These are phyloP conservation scores for Dendrobium chrysotoxum DNA, from an alignment of 106 monocot species.

Conservation along the genomic window DNA sequence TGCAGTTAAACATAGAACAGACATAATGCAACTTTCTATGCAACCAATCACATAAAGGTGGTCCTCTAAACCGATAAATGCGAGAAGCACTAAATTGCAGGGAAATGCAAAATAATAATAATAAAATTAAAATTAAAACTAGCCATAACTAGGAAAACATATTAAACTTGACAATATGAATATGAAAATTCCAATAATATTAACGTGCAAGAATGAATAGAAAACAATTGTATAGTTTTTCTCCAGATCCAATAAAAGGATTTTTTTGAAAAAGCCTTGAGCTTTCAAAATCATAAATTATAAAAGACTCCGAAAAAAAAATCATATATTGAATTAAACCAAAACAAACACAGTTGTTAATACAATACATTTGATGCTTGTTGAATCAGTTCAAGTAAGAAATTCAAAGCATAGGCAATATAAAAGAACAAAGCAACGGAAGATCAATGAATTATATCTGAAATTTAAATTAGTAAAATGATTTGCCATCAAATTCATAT, in stretches of 20 bases:
- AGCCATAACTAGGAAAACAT: background rate
- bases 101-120: background rate
- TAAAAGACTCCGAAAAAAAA: background rate
- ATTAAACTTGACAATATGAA: background rate
- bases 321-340: background rate
- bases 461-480: background rate
- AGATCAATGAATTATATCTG: background rate
- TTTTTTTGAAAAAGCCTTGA: background rate
- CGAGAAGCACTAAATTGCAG: background rate
- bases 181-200: background rate
- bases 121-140: background rate
- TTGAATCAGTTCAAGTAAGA: background rate
- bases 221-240: background rate
- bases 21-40: background rate
- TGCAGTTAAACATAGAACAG: background rate
- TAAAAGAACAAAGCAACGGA: background rate
- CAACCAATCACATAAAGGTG: background rate
- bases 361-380: background rate
- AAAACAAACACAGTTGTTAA: background rate
- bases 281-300: background rate
- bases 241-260: background rate
- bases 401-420: background rate
- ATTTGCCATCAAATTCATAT: conserved; percentile 15
- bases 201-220: background rate
- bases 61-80: background rate